Base-by-base conservation (phyloP, 2,329 filamentous ascomycete genomes). In the Penicillium sp. region DNA sequence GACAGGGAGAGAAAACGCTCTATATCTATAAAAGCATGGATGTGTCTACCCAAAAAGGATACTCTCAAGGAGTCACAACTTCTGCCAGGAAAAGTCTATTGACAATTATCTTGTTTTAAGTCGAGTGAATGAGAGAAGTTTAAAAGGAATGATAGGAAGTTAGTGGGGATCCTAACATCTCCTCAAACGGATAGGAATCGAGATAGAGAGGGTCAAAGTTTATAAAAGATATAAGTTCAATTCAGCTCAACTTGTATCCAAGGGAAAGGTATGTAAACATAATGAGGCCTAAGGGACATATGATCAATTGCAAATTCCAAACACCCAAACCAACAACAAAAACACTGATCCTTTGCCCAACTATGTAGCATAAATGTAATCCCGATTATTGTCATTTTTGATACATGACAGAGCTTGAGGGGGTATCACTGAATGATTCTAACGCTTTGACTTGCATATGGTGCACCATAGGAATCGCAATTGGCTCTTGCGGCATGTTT, bases 401-500 rank as follows among this genome's bases (percentile, higher is more conserved):
- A 37, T 10, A 37, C n/a, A 37, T 19, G 35, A 37, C 14, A 37
- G 10, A 38, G 17, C 36, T 2, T 8, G n/a, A 10, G 36, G 36
- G 19, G 36, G 19, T 14, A 19, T 2, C 10, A 38, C 10, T 19
- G 17, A 19, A 19, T 12, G 36, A 11, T 11, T 40, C 12, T 14
- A 22, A 40, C 11, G 9, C 16, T 25, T 42, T n/a, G 10, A 17
- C 22, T 17, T 10, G n/a, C 22, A 42, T 5, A 14, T 26, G 19
- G 19, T 26, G 2, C 2, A 9, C 12, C 19, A 16, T 16, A 4
- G 19, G 25, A 12, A 0, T 25, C 25, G 37, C 0, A 9, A 26
- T 17, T 26, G 1, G 19, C 19, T 11, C 31, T 46, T 46, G 19
- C 2, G 4, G 0, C 1, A 33, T 28, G 25, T 41, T 78, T 78